Conservation (phyloP, 169 alveolate species). For the Cryptosporidium felis region DNA sequence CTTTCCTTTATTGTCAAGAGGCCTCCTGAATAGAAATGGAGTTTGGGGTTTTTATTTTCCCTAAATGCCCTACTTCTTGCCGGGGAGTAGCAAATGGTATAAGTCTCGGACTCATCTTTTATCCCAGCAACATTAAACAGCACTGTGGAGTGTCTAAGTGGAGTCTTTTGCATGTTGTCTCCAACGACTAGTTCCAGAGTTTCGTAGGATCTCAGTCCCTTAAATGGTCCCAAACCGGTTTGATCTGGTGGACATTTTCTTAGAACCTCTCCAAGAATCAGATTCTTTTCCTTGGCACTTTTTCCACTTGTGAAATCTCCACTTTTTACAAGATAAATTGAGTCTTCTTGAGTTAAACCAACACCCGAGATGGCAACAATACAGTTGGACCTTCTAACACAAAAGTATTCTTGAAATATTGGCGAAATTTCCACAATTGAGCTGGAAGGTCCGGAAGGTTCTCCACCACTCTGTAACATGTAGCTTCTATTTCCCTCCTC, state of each 20-base stretch:
- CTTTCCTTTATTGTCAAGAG: constrained; percentile 1
- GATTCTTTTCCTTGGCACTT: not conserved
- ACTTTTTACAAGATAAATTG: constrained; percentile 5
- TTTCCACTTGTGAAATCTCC: not conserved
- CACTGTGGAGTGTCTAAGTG: constrained; percentile 23
- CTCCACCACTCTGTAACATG: constrained; percentile 22
- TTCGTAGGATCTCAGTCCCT: constrained; percentile 39
- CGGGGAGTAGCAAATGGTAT: constrained; percentile 52
- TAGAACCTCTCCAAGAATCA: not conserved
- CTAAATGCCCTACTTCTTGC: constrained; percentile 43
- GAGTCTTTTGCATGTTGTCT: constrained; percentile 40
- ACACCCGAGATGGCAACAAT: constrained; percentile 45
- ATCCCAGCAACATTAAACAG: constrained; percentile 1
- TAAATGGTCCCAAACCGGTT: constrained; percentile 55
- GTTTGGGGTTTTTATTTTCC: not conserved
- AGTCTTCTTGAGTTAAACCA: constrained; percentile 42
- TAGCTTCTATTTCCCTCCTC: constrained; percentile 56
- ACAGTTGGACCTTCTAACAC: constrained; percentile 47
- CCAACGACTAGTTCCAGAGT: constrained; percentile 42
- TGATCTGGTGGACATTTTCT: constrained; percentile 42
- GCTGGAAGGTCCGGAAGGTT: constrained; percentile 8
- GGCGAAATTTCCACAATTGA: constrained; percentile 62
- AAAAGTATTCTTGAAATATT: constrained; percentile 35
- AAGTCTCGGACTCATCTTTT: not conserved
- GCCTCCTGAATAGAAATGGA: constrained; percentile 24